phyloP scores from a whole-genome alignment of 2,329 filamentous ascomycete species.

The Epichloe sibirici region DNA sequence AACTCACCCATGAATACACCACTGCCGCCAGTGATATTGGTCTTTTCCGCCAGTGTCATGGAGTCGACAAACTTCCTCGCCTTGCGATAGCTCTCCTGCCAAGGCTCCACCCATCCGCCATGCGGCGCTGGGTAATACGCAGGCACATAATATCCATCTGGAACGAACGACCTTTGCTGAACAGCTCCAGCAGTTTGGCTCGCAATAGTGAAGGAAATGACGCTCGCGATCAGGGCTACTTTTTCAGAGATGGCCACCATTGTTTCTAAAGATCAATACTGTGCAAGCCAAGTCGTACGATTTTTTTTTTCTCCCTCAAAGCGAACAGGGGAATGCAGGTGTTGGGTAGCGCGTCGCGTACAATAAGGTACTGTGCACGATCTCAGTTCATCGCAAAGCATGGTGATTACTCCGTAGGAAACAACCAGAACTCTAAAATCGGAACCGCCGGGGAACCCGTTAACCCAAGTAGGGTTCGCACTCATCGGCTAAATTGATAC shows the following conservation, averaged over 20 bases:
- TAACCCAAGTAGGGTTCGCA: no score
- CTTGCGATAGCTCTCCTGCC: slow-evolving; percentile 58
- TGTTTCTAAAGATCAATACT: neutral
- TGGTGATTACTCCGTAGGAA: no score
- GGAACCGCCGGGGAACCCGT: no score
- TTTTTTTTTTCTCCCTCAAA: no score
- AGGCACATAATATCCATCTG: slow-evolving; percentile 26
- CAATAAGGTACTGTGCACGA: no score
- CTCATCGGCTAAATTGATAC: no score
- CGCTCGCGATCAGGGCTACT: neutral
- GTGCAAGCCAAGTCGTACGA: neutral
- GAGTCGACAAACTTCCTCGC: slow-evolving; percentile 55
- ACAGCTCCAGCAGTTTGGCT: neutral
- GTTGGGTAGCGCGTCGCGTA: neutral
- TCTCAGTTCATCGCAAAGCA: no score
- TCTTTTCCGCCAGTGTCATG: slow-evolving; percentile 73
- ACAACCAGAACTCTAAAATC: no score
- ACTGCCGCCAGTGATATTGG: slow-evolving; percentile 61
- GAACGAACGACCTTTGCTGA: neutral
- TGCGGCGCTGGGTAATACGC: slow-evolving; percentile 60
- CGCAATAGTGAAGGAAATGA: neutral
- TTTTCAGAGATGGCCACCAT: neutral
- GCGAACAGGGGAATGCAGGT: no score
- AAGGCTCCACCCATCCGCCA: slow-evolving; percentile 58
- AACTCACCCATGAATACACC: slow-evolving; percentile 55